Conservation (phyloP, 306 rosid species). For the Dalbergia cultrata region DNA sequence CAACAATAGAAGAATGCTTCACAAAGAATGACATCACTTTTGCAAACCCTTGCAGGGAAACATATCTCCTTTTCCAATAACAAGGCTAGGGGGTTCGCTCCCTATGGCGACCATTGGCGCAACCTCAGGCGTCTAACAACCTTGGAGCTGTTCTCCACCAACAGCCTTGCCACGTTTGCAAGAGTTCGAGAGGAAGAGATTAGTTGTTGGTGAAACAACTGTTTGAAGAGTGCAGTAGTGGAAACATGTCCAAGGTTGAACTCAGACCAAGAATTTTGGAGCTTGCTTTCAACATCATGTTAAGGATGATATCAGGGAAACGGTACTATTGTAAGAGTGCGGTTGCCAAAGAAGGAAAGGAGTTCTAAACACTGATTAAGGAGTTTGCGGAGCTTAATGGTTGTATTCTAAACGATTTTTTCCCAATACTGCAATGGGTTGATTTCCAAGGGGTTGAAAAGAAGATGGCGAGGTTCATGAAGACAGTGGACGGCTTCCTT, state of each 20-base stretch:
- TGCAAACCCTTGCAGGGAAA: too few relatives aligned
- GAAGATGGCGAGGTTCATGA: slow-evolving; percentile 44
- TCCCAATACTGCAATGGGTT: slow-evolving; percentile 45
- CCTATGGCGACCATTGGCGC: too few relatives aligned
- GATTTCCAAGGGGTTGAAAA: slow-evolving; percentile 46
- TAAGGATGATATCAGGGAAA: slow-evolving; percentile 49
- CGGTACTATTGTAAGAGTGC: slow-evolving; percentile 42
- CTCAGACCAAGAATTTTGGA: background rate
- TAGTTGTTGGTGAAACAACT: slow-evolving; percentile 32
- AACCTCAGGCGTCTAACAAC: slow-evolving; percentile 50
- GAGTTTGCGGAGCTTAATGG: slow-evolving; percentile 1
- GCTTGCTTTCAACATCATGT: slow-evolving; percentile 32
- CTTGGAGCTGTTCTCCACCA: slow-evolving; percentile 44
- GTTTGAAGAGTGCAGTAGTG: background rate
- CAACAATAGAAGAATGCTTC: slow-evolving; percentile 51
- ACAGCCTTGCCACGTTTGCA: slow-evolving; percentile 28
- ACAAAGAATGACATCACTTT: slow-evolving; percentile 49
- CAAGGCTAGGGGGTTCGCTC: too few relatives aligned
- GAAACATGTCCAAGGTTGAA: background rate
- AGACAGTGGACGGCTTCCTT: slow-evolving; percentile 40
- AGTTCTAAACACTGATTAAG: slow-evolving; percentile 27
- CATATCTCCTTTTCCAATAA: too few relatives aligned
- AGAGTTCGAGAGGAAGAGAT: too few relatives aligned
- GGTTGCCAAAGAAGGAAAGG: slow-evolving; percentile 20
- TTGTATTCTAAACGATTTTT: slow-evolving; percentile 44